Base-by-base conservation (phyloP, 768 basidiomycete species). In the Suillus placidus region DNA sequence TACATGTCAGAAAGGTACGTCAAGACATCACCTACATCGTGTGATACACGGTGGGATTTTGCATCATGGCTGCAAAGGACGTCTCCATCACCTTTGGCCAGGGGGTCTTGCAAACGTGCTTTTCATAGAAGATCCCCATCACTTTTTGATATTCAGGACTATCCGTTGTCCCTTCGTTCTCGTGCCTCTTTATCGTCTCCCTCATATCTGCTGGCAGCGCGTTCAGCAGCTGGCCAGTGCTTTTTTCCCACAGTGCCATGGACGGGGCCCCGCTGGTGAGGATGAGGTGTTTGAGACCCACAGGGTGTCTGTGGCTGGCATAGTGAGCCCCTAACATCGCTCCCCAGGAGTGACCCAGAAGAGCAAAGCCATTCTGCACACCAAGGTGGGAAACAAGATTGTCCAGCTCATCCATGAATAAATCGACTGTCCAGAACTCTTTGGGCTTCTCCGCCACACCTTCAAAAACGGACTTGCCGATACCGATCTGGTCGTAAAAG, bases 321-420 rank as follows among this genome's bases (percentile, higher is more conserved):
- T 78, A 80, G 45, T 80, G 76, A 4, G 72, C 55, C 0, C 74
- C 81, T 10, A 86, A 76, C 70, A 83, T 83, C 1, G 81, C 83
- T 18, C 84, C 84, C 85, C 84, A 84, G 10, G 82, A 83, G 61
- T 85, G 84, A 0, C 85, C 85, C 1, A 82, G 67, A 7, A 85
- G 68, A 66, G 79, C 74, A 70, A 78, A 85, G 7, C 67, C 68
- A n/a, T 77, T 72, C n/a, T 74, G 37, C 57, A 85, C 78, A 1
- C 71, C 76, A 42, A 86, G 72, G 51, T 82, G 72, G 16, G 66
- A 55, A 30, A 85, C 32, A 23, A 86, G 67, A 64, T 83, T 84
- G 49, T 76, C 74, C n/a, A 87, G 80, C 74, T 87, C 83, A 34
- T 79, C 80, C 30, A 83, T 65, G 74, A 84, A 86, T 3, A 86